Percentiles rank a stretch among this genome's conserved stretches.
phyloP scores from a whole-genome alignment of 2,329 filamentous ascomycete species.

The Pestalotiopsis sp. region DNA sequence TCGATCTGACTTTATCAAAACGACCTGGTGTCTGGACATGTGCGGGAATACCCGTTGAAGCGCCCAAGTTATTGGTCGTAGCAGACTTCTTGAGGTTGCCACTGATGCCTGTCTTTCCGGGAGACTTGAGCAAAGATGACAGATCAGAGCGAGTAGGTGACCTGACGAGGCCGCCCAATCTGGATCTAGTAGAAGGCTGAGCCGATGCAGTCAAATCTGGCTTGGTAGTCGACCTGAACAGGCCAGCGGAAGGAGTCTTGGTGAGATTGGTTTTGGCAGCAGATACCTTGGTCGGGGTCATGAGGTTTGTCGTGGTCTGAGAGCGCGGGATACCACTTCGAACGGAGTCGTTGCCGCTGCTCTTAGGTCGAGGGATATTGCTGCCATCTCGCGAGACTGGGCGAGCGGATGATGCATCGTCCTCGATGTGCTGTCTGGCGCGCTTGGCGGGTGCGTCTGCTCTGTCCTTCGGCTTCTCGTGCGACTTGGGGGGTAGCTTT shows the following conservation, averaged over 20 bases:
- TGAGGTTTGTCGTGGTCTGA: constrained; percentile 59
- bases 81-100: constrained; percentile 50
- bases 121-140: constrained; percentile 37
- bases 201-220: constrained; percentile 40
- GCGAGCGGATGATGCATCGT: constrained; percentile 70
- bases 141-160: constrained; percentile 52
- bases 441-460: constrained; percentile 66
- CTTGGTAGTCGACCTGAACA: constrained; percentile 60
- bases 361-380: constrained; percentile 53
- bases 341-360: constrained; percentile 40
- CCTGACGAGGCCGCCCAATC: constrained; percentile 37
- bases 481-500: constrained; percentile 25
- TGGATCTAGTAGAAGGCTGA: constrained; percentile 46
- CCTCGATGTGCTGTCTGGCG: constrained; percentile 65
- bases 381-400: constrained; percentile 57
- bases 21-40: constrained; percentile 50
- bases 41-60: constrained; percentile 34
- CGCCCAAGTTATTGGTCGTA: constrained; percentile 48
- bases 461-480: constrained; percentile 28
- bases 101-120: constrained; percentile 35
- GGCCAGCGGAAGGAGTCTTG: constrained; percentile 55
- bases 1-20: constrained; percentile 61
- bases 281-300: constrained; percentile 80
- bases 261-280: constrained; percentile 62
- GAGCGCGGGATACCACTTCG: constrained; percentile 41